Evolutionary conservation across 805 yeast species (phyloP).

Genomic region (Torulaspora delbrueckii): DNA sequence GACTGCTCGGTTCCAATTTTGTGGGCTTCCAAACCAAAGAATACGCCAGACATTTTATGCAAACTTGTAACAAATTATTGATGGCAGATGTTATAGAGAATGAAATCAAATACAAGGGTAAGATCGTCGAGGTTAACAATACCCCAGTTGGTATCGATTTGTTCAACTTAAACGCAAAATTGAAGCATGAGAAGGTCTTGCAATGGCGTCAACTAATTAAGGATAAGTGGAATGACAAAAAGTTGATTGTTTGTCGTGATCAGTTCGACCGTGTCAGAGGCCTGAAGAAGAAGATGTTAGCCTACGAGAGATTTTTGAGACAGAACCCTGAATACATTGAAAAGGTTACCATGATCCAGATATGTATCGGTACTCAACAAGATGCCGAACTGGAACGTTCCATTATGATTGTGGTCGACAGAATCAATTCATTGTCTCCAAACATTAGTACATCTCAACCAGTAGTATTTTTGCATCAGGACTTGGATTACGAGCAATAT

Average conservation of each 20-base stretch:
- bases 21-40: slow-evolving; percentile 89
- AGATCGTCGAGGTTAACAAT: slow-evolving; percentile 50
- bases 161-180: slow-evolving; percentile 43
- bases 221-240: slow-evolving; percentile 69
- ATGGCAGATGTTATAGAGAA: slow-evolving; percentile 74
- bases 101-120: slow-evolving; percentile 54
- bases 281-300: slow-evolving; percentile 76
- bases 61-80: slow-evolving; percentile 78
- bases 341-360: slow-evolving; percentile 72
- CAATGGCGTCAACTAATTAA: slow-evolving; percentile 68
- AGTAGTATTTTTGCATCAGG: slow-evolving; percentile 82
- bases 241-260: slow-evolving; percentile 79
- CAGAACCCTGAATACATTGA: slow-evolving; percentile 68
- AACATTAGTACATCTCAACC: slow-evolving; percentile 75
- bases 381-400: slow-evolving; percentile 69
- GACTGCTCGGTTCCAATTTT: slow-evolving; percentile 84
- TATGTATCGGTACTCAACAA: slow-evolving; percentile 57
- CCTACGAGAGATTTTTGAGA: slow-evolving; percentile 73
- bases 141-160: slow-evolving; percentile 81
- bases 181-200: slow-evolving; percentile 47
- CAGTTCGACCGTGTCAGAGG: slow-evolving; percentile 86
- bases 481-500: slow-evolving; percentile 83
- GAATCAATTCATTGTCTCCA: slow-evolving; percentile 74
- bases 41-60: slow-evolving; percentile 88
- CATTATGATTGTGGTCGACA: slow-evolving; percentile 68